Percentiles rank a stretch among this genome's conserved stretches.
These are phyloP conservation scores for Akanthomyces muscarius DNA, from an alignment of 2,329 filamentous ascomycete species.

Conservation along the genomic window DNA sequence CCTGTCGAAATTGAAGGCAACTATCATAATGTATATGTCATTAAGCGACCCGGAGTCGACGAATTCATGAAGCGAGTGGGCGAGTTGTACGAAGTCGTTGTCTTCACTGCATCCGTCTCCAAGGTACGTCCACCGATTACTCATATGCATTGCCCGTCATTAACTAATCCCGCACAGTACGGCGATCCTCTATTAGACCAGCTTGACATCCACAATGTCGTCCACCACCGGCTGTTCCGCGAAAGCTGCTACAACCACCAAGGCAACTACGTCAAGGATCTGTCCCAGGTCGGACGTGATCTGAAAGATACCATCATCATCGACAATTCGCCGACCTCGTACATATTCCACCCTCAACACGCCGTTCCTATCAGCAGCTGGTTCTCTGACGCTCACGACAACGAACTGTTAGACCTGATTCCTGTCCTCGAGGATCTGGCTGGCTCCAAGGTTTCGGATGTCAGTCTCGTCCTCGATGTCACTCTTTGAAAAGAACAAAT, in stretches of 20 bases:
- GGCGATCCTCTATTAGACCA: conserved; percentile 94
- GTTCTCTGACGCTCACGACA: conserved; percentile 99
- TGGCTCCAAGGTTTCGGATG: conserved; percentile 81
- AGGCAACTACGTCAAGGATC: conserved; percentile 98
- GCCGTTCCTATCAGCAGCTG: conserved; percentile 99
- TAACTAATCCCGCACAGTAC: conserved; percentile 56
- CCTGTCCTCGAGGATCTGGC: conserved; percentile 97
- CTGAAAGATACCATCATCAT: conserved; percentile 98
- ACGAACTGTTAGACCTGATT: conserved; percentile 94
- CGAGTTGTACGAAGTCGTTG: conserved; percentile 96
- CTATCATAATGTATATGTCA: conserved; percentile 99
- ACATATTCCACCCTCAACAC: conserved; percentile 99
- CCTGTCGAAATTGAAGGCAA: conserved; percentile 98
- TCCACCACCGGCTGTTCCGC: conserved; percentile 92
- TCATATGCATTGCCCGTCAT: no score
- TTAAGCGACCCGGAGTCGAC: conserved; percentile 97
- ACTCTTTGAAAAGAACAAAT: conserved; percentile 52
- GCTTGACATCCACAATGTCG: conserved; percentile 92
- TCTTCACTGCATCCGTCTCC: conserved; percentile 96
- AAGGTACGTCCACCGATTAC: conserved; percentile 57
- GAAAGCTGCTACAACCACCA: conserved; percentile 99
- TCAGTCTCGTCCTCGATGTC: conserved; percentile 96
- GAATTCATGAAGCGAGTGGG: conserved; percentile 98
- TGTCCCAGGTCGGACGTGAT: conserved; percentile 93
- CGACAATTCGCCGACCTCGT: conserved; percentile 97